A percentile compares a stretch with the other conserved stretches of the same genome.
Conservation (phyloP, 2,329 filamentous ascomycete genomes). For the Eutypa lata region DNA sequence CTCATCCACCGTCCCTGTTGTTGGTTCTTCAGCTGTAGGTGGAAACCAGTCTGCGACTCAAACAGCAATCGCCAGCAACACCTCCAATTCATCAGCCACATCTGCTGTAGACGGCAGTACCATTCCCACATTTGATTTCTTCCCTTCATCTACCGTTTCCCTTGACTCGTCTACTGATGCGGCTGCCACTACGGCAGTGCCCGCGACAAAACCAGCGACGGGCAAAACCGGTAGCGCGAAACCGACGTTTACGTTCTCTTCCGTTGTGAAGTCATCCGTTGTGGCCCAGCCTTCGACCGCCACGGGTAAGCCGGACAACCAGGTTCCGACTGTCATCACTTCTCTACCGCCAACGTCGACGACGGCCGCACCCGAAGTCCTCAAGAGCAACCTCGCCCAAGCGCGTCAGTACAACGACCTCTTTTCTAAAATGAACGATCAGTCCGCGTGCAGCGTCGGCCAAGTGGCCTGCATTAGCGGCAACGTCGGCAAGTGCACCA, state of each 20-base stretch:
- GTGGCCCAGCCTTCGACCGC: constrained; percentile 22
- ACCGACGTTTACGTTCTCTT: constrained; percentile 6
- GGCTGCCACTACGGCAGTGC: neutral
- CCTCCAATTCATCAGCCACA: constrained; percentile 1
- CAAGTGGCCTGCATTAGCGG: constrained; percentile 54
- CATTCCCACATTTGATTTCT: neutral
- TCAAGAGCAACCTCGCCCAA: constrained; percentile 42
- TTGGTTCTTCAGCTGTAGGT: constrained; percentile 1
- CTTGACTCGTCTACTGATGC: constrained; percentile 1
- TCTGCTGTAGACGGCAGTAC: neutral
- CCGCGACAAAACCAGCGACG: neutral
- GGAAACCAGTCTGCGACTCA: no score
- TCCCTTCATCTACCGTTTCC: neutral
- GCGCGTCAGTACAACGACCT: constrained; percentile 45
- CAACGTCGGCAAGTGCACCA: constrained; percentile 44
- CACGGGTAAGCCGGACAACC: constrained; percentile 34
- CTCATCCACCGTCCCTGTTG: constrained; percentile 8
- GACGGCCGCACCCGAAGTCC: constrained; percentile 38
- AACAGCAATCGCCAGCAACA: neutral
- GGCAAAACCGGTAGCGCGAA: constrained; percentile 1
- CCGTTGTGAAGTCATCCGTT: constrained; percentile 15
- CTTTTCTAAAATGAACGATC: constrained; percentile 40
- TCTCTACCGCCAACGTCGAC: constrained; percentile 33
- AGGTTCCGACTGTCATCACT: constrained; percentile 40
- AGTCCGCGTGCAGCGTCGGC: constrained; percentile 42